These are phyloP conservation scores for Vigna hirtella DNA, from an alignment of 306 rosid genomes.

Conservation along the genomic window DNA sequence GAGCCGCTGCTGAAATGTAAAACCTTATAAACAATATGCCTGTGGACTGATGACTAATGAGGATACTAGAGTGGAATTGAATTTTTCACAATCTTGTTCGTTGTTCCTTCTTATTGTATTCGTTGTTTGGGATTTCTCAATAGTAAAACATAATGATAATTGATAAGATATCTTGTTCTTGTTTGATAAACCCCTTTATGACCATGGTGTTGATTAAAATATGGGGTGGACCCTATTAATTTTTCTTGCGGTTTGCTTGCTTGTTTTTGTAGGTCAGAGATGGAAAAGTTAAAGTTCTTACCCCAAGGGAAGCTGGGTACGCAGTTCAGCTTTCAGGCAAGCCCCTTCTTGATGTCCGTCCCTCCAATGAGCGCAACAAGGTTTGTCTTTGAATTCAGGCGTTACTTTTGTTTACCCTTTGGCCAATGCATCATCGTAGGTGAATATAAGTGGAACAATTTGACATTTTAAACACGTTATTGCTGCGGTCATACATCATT, in stretches of 20 bases:
- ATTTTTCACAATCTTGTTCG: background rate
- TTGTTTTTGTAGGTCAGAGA: constrained; percentile 70
- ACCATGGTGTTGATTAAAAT: background rate
- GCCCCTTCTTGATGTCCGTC: constrained; percentile 93
- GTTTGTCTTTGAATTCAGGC: constrained; percentile 45
- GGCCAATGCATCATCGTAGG: background rate
- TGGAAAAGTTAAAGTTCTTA: constrained; percentile 77
- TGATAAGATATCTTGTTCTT: background rate
- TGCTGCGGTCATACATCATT: constrained; percentile 9
- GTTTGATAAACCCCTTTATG: background rate
- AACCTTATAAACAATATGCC: constrained; percentile 1
- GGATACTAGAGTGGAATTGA: constrained; percentile 32
- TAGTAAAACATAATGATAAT: background rate
- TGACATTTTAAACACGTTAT: constrained; percentile 25
- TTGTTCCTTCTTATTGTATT: background rate
- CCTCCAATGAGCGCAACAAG: constrained; percentile 83
- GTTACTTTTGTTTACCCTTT: constrained; percentile 21
- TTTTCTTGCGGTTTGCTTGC: constrained; percentile 31
- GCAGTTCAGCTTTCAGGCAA: constrained; percentile 91
- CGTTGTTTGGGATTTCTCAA: constrained; percentile 22
- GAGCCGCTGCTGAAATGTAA: background rate
- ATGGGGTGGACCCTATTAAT: background rate
- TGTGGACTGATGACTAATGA: background rate
- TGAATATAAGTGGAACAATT: constrained; percentile 3
- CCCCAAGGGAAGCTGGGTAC: constrained; percentile 93